Conservation (phyloP, 2,329 filamentous ascomycete species). For the Stagonosporopsis tanaceti region DNA sequence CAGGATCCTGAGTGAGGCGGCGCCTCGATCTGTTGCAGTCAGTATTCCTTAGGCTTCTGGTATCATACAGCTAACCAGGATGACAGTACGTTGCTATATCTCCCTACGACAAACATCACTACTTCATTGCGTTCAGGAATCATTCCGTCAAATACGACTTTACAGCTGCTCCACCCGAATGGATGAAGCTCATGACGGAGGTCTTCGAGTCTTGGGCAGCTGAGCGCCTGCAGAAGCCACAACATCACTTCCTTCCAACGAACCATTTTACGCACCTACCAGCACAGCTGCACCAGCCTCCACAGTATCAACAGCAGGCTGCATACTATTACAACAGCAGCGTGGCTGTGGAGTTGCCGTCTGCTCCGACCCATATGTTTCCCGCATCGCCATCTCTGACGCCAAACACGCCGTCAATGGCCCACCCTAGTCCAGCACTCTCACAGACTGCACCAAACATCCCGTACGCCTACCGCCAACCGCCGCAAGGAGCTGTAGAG, state of each 20-base stretch:
- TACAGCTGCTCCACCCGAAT: slow-evolving; percentile 40
- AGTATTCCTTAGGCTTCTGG: slow-evolving; percentile 14
- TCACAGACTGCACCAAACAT: slow-evolving; percentile 14
- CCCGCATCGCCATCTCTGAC: slow-evolving; percentile 27
- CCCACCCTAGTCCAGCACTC: slow-evolving; percentile 22
- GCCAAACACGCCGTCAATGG: slow-evolving; percentile 21
- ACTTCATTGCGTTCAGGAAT: slow-evolving; percentile 44
- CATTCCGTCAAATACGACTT: slow-evolving; percentile 47
- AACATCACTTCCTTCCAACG: slow-evolving; percentile 13
- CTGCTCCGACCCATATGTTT: slow-evolving; percentile 1
- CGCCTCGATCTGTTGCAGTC: slow-evolving; percentile 39
- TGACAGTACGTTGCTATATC: slow-evolving; percentile 45
- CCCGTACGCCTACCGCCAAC: slow-evolving; percentile 20
- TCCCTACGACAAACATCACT: slow-evolving; percentile 45
- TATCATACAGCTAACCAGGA: neutral
- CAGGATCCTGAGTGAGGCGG: slow-evolving; percentile 36
- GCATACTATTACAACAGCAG: slow-evolving; percentile 18
- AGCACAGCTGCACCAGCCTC: slow-evolving; percentile 10
- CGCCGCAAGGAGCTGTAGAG: slow-evolving; percentile 24
- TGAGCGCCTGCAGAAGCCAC: slow-evolving; percentile 34
- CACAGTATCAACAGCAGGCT: slow-evolving; percentile 17
- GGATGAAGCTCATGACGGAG: slow-evolving; percentile 45
- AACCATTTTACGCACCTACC: slow-evolving; percentile 14
- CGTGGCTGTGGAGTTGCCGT: slow-evolving; percentile 3
- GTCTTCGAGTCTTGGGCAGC: slow-evolving; percentile 42